Base-by-base conservation (phyloP, 768 basidiomycete species). In the Pleurotus cornucopiae region DNA sequence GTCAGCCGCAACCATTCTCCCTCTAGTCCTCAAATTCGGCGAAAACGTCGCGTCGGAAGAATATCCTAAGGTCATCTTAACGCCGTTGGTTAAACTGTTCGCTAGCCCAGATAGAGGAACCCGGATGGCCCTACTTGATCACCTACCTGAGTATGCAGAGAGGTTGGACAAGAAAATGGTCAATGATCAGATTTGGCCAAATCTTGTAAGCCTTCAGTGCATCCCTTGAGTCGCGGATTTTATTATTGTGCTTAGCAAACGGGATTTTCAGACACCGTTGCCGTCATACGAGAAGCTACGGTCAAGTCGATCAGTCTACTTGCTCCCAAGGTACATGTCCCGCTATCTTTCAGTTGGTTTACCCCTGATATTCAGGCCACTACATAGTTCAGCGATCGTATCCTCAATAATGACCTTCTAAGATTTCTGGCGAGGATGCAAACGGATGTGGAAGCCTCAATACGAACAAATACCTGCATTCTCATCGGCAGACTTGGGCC, bases 381-480 rank as follows among this genome's bases (percentile, higher is more conserved):
- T 5, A 25, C 26, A 2, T 59, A 97, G 94, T 78, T 99, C 49
- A 89, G 76, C 49, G 94, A 97, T 61, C 88, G 96, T 2, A 83
- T 98, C 39, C 78, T 98, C 38, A 99, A 99, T 71, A 99, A 98
- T 63, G 97, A 99, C 58, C 84, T 99, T 16, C 82, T 99, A 9
- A 88, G 96, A 2, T 81, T 91, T 59, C 81, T 99, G 20, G 96
- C 96, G 2, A 92, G 91, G 64, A 88, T 91, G 72, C 97, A 99
- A 72, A 84, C 80, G 34, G 97, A 98, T 65, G 77, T 87, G 1
- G 97, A 99, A 71, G 83, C 95, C 2, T 95, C 94, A 4, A 98
- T 98, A 62, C 83, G 97, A 46, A 98, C 97, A 13, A 98, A 98
- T 64, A 97, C 97, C 0, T 96, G 94, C 64, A 98, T 99, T 61